A percentile compares a stretch with the other conserved stretches of the same genome.
Conservation (phyloP, 2,329 filamentous ascomycete genomes). For the Fusarium transvaalense region DNA sequence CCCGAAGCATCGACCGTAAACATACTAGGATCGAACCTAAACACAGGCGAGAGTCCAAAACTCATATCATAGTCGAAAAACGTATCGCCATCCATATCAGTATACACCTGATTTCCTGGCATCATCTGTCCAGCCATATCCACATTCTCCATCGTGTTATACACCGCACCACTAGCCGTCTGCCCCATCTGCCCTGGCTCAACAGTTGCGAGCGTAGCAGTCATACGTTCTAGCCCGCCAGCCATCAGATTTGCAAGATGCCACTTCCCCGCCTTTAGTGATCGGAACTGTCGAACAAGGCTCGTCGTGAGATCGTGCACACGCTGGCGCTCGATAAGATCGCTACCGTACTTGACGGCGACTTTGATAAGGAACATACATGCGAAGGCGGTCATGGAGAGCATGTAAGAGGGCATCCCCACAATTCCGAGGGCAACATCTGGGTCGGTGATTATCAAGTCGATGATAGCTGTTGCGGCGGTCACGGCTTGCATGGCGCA, state of each 20-base stretch:
- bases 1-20: conserved; percentile 45
- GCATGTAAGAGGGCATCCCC: conserved; percentile 64
- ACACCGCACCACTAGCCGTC: conserved; percentile 14
- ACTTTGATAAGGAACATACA: conserved; percentile 65
- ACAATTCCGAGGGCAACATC: conserved; percentile 56
- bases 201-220: conserved; percentile 30
- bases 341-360: conserved; percentile 58
- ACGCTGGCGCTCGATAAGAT: conserved; percentile 56
- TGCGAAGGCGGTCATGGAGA: conserved; percentile 66
- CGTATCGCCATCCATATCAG: conserved; percentile 45
- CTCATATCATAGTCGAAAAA: conserved; percentile 51
- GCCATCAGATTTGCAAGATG: conserved; percentile 64
- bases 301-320: conserved; percentile 57
- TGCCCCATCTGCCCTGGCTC: conserved; percentile 31
- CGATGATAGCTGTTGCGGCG: conserved; percentile 59
- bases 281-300: conserved; percentile 57
- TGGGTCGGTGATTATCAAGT: conserved; percentile 58
- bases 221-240: conserved; percentile 60
- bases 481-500: conserved; percentile 51
- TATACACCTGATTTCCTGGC: conserved; percentile 38
- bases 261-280: conserved; percentile 58
- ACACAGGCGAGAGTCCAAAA: conserved; percentile 48
- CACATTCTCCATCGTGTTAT: conserved; percentile 32
- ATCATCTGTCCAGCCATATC: conserved; percentile 38
- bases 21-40: conserved; percentile 47